These are phyloP conservation scores for Tetrahymena elliotti DNA, from an alignment of 73 alveolate genomes.

Conservation along the genomic window DNA sequence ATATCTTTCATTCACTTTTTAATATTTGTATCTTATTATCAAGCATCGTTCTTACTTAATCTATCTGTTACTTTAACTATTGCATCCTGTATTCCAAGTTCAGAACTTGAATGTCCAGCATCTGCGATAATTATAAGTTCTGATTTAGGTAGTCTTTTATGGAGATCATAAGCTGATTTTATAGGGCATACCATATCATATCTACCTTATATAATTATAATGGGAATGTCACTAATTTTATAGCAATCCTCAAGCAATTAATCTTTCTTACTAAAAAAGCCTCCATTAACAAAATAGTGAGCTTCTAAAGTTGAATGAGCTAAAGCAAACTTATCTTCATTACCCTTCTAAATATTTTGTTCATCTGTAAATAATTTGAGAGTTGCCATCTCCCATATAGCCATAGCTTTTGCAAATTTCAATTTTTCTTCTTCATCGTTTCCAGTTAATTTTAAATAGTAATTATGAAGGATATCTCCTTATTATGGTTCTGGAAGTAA, in stretches of 20 bases:
- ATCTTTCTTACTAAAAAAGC: conserved; percentile 8
- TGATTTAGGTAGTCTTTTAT: not conserved
- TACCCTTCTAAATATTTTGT: not conserved
- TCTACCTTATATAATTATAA: conserved; percentile 21
- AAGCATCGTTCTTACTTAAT: conserved; percentile 4
- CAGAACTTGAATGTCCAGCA: conserved; percentile 17
- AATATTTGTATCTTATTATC: not conserved
- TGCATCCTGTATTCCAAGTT: not conserved
- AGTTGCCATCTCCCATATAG: conserved; percentile 23
- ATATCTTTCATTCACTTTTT: not conserved
- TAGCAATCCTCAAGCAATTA: conserved; percentile 3
- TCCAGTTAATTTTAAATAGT: conserved; percentile 22
- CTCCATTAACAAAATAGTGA: conserved; percentile 22
- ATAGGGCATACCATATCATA: conserved; percentile 15
- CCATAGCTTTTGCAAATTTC: conserved; percentile 22
- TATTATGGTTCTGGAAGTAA: not conserved
- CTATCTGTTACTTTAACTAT: conserved; percentile 1
- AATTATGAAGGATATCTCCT: not conserved
- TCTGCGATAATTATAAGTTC: conserved; percentile 6
- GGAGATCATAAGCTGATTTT: conserved; percentile 12
- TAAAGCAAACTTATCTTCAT: conserved; percentile 4
- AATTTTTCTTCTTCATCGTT: conserved; percentile 11
- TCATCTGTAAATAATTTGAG: not conserved
- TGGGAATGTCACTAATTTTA: conserved; percentile 17
- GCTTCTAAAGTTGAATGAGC: conserved; percentile 8